Evolutionary conservation across 768 basidiomycete species (phyloP), one percentile per base, ranked within the genome.

Genomic region (Chiua virens): DNA sequence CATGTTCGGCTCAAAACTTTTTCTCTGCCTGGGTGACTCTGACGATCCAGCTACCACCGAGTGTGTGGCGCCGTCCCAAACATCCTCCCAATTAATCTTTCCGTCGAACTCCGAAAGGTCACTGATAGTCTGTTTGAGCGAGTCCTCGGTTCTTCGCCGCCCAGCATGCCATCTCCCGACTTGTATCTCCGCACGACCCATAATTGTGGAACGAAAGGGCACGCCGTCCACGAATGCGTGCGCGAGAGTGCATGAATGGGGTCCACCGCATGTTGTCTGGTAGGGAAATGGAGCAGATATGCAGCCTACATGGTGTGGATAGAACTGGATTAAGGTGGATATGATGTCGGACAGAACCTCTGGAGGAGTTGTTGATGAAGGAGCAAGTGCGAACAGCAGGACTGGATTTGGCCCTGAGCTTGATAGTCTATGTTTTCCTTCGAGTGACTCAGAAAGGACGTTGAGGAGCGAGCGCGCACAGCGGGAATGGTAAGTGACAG

Each of bases 141-240:
- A 32, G 20, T 46, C 42, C 18, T 45, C 51, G 1, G 36, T 21
- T 66, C 57, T 56, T 71, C 72, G 34, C 34, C 58, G 76, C 72
- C 52, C 79, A 17, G 85, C 76, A 62, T 87, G 85, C 85, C 85
- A 85, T 41, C 87, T 74, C 25, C 89, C 89, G 13, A 90, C 87
- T 59, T 86, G 84, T 3, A 77, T 66, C 15, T 79, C 71, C n/a
- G 71, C 66, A 42, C 72, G 72, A 11, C 89, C 87, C 1, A 79
- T 77, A 47, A 89, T 78, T 1, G 74, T 75, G 9, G 87, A 88
- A n/a, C 77, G 75, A 59, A 89, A 89, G 1, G 78, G 68, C 1
- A 73, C 68, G 11, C 77, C 77, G 8, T 62, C 45, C 0, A 66
- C 52, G 2, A 72, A 57, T 45, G 81, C 74, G 45, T 86, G 79